Evolutionary conservation across 495 filamentous ascomycete genomes (phyloP).

Genomic region (Penicillium canariense): DNA sequence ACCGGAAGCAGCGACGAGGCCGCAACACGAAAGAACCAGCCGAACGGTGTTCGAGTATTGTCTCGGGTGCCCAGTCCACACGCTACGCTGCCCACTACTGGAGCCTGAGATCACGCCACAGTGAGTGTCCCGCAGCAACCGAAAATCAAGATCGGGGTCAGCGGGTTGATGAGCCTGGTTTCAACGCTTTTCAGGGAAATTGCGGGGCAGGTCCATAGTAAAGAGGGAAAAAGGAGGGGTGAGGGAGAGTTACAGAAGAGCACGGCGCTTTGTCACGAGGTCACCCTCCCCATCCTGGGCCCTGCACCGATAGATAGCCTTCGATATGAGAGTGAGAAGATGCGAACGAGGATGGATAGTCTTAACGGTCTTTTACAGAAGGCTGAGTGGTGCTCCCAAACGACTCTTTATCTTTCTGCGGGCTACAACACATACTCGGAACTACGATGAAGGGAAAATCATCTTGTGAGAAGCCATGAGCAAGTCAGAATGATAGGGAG

Average conservation of each 20-base stretch:
- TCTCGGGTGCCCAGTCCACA: no score
- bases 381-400: not conserved
- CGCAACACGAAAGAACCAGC: not conserved
- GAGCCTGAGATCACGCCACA: no score
- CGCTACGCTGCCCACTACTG: no score
- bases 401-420: not conserved
- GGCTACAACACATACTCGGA: not conserved
- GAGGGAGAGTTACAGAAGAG: not conserved
- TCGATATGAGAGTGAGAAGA: not conserved
- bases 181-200: not conserved
- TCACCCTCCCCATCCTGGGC: not conserved
- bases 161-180: not conserved
- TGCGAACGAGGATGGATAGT: not conserved
- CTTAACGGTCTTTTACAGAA: not conserved
- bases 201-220: not conserved
- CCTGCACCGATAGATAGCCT: not conserved
- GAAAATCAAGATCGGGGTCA: not conserved
- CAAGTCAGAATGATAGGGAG: not conserved
- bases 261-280: constrained; percentile 6
- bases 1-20: constrained; percentile 23
- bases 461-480: not conserved
- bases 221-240: not conserved
- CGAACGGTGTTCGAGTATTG: no score
- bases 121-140: not conserved
- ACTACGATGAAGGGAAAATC: not conserved